Evolutionary conservation across 306 rosid species (phyloP), one percentile per base, ranked within the genome.

Genomic region (Mucuna pruriens): DNA sequence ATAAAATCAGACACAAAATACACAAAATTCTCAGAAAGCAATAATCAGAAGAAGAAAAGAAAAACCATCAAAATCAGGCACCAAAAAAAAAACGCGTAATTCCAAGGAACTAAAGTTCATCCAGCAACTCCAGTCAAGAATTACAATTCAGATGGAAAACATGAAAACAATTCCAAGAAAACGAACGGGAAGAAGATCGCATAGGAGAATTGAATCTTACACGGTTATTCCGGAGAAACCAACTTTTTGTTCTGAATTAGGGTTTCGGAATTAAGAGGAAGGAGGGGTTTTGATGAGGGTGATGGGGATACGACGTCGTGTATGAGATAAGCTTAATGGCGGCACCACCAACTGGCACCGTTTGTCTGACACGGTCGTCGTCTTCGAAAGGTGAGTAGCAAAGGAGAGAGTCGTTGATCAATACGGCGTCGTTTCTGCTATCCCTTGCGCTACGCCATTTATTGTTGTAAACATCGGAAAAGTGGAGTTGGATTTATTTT

Each of bases 281-380:
- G 6, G 54, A 77, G 61, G 36, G 76, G 17, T 13, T 64, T 26
- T 31, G 74, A 73, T 54, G 29, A 23, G 19, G 39, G 82, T 25
- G 81, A 80, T 58, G 11, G 29, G 11, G 29, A 71, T 57, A 74
- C 57, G 33, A 57, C 29, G 86, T 34, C 51, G 82, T 76, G n/a
- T 12, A 36, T 0, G 62, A 2, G 15, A 40, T 8, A 29, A 11
- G 70, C 79, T 55, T 60, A 78, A 75, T 78, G 85, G 76, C 66
- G 70, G 58, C 72, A 49, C 23, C 84, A 42, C 23, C 48, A 23
- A 79, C 5, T 33, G 80, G 64, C 79, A 70, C 76, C 29, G 75
- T 49, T 71, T 65, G 84, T 54, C 45, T 49, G 74, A 70, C 65
- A 23, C 62, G 17, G 80, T 48, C 80, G 91, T 82, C 81, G 74